Evolutionary conservation across 495 filamentous ascomycete genomes (phyloP).

Genomic region (Aspergillus ostianus): DNA sequence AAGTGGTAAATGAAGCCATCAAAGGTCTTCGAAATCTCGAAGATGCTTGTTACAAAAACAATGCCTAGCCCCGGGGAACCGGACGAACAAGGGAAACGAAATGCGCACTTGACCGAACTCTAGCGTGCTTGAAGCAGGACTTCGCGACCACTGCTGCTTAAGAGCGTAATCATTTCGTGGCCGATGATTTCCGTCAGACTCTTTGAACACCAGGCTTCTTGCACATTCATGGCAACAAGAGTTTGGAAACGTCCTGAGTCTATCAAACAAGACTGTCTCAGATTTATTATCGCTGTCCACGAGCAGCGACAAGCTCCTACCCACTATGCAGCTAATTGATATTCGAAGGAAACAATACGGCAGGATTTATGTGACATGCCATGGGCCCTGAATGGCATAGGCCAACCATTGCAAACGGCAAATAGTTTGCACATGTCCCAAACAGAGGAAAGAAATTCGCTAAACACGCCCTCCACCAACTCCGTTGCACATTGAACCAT

Average conservation of each 20-base stretch:
- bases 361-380: background rate
- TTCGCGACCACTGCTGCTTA: background rate
- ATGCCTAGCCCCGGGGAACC: background rate
- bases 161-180: background rate
- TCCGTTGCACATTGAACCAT: background rate
- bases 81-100: background rate
- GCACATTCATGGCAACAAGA: background rate
- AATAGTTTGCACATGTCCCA: background rate
- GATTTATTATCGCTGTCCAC: background rate
- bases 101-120: background rate
- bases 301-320: background rate
- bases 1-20: conserved; percentile 59
- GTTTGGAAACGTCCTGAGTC: background rate
- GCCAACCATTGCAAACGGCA: background rate
- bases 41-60: conserved; percentile 53
- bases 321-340: background rate
- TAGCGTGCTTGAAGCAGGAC: background rate
- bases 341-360: background rate
- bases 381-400: background rate
- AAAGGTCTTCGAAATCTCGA: conserved; percentile 56
- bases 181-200: background rate
- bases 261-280: background rate
- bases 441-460: background rate
- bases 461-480: background rate
- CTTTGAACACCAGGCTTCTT: background rate